Percentiles rank a stretch among this genome's conserved stretches.
Conservation (phyloP, 768 basidiomycete species). For the Lepiota brunneoincarnata region DNA sequence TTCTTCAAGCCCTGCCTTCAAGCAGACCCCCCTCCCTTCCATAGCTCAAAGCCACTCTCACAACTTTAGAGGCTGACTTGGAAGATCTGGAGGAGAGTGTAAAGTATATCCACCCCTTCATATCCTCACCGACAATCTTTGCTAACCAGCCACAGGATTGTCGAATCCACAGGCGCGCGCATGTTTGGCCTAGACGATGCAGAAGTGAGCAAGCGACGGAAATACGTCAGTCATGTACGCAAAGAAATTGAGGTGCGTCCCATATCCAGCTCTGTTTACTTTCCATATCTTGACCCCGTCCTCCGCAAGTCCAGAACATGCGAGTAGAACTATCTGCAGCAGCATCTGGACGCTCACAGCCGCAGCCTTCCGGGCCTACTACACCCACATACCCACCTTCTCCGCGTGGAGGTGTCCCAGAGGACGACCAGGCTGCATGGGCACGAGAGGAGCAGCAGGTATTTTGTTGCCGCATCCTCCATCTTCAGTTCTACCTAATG, state of each 20-base stretch:
- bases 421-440: slow-evolving; percentile 77
- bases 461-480: slow-evolving; percentile 9
- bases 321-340: slow-evolving; percentile 51
- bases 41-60: slow-evolving; percentile 75
- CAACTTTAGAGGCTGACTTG: slow-evolving; percentile 79
- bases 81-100: slow-evolving; percentile 96
- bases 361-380: slow-evolving; percentile 18
- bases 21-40: not conserved
- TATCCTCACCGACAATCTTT: not conserved
- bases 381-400: slow-evolving; percentile 20
- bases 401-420: slow-evolving; percentile 31
- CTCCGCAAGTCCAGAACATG: slow-evolving; percentile 67
- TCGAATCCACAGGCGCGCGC: slow-evolving; percentile 81
- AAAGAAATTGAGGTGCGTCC: slow-evolving; percentile 72
- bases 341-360: slow-evolving; percentile 18
- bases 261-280: not conserved
- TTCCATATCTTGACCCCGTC: slow-evolving; percentile 22
- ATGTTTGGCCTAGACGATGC: slow-evolving; percentile 78
- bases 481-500: not conserved
- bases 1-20: not conserved
- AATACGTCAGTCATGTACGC: slow-evolving; percentile 74
- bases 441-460: slow-evolving; percentile 86
- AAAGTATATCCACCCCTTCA: slow-evolving; percentile 44
- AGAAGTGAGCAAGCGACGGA: slow-evolving; percentile 74
- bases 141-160: slow-evolving; percentile 51